Evolutionary conservation across 2,329 filamentous ascomycete species (phyloP).

Genomic region (Pseudohalonectria lignicola): DNA sequence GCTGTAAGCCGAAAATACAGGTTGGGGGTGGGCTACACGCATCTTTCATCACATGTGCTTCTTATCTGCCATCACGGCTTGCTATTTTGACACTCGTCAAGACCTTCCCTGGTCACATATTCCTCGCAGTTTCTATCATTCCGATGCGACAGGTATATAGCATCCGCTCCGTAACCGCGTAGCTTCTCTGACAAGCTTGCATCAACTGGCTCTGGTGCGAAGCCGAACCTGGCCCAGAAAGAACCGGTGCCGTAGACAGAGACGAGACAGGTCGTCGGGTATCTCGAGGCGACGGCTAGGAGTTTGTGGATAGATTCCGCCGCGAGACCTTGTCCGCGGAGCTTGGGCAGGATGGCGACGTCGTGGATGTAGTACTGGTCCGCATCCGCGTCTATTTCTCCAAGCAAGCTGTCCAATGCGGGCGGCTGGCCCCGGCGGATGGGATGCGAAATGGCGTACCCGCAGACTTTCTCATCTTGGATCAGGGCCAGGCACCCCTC

Average conservation of each 20-base stretch:
- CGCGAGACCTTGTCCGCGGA: slow-evolving; percentile 17
- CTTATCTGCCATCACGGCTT: no score
- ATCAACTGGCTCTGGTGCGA: slow-evolving; percentile 12
- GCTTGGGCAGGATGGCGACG: slow-evolving; percentile 16
- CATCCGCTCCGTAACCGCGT: slow-evolving; percentile 19
- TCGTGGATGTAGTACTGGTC: slow-evolving; percentile 27
- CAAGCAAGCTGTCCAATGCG: slow-evolving; percentile 17
- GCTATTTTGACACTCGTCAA: no score
- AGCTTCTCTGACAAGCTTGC: slow-evolving; percentile 16
- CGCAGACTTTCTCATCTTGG: slow-evolving; percentile 11
- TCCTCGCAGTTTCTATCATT: no score
- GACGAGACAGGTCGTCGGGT: slow-evolving; percentile 17
- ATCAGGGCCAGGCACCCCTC: slow-evolving; percentile 20
- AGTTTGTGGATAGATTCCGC: slow-evolving; percentile 12
- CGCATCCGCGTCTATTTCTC: slow-evolving; percentile 14
- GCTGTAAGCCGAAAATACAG: no score
- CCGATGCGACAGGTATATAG: slow-evolving; percentile 13
- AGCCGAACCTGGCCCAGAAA: slow-evolving; percentile 23
- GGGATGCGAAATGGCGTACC: slow-evolving; percentile 24
- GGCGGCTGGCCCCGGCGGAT: slow-evolving; percentile 18
- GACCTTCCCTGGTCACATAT: no score
- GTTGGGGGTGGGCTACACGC: no score
- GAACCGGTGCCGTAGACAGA: slow-evolving; percentile 21
- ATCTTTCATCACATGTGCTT: no score
- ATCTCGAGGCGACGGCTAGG: slow-evolving; percentile 13